These are phyloP conservation scores for Leccinum colubrinum DNA, from an alignment of 1,284 basidiomycete species.

Conservation along the genomic window DNA sequence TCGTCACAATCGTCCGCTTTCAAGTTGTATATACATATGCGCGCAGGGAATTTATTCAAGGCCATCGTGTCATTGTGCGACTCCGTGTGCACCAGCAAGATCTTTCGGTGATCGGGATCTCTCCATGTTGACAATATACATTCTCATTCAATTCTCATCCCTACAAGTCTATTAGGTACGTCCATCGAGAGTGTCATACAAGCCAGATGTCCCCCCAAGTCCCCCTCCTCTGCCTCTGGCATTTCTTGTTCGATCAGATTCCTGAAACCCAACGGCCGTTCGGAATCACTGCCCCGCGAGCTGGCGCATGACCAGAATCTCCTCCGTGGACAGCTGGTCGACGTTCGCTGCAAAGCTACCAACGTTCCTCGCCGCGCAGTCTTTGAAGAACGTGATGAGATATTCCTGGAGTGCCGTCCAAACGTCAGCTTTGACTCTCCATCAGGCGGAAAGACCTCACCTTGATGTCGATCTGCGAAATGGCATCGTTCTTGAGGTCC, in stretches of 20 bases:
- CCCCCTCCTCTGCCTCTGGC: neutral
- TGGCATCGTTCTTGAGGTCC: slow-evolving; percentile 83
- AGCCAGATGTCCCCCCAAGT: neutral
- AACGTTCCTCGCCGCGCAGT: slow-evolving; percentile 65
- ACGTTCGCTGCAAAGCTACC: slow-evolving; percentile 66
- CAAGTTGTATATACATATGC: neutral
- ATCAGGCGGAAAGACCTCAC: slow-evolving; percentile 41
- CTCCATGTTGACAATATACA: neutral
- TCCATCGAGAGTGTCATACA: slow-evolving; percentile 7
- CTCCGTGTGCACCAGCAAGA: neutral
- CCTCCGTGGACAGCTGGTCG: slow-evolving; percentile 65
- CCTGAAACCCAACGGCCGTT: neutral
- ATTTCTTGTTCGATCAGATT: neutral
- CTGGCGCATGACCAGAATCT: slow-evolving; percentile 63
- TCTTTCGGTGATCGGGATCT: neutral
- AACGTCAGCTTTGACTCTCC: neutral
- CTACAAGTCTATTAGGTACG: slow-evolving; percentile 5
- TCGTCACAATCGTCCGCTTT: neutral
- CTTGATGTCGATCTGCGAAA: slow-evolving; percentile 87
- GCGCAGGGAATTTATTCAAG: neutral
- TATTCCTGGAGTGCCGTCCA: slow-evolving; percentile 48
- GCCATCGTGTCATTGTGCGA: neutral
- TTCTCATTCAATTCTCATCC: neutral
- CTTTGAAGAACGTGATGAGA: slow-evolving; percentile 64
- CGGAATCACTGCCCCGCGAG: slow-evolving; percentile 39